These are phyloP conservation scores for Dictyostelium purpureum DNA, from an alignment of 78 protist genomes.

Conservation along the genomic window DNA sequence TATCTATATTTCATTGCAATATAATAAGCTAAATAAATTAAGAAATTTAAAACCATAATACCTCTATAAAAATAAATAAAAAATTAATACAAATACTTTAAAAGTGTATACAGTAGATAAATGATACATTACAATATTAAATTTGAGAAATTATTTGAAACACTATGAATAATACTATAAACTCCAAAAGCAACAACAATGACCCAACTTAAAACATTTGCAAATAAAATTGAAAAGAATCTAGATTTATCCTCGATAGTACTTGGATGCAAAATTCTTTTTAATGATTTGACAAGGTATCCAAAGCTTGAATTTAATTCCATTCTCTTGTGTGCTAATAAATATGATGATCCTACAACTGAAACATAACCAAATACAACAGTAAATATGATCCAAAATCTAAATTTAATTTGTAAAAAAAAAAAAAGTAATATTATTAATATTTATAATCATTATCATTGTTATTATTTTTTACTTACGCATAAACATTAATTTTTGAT, in stretches of 20 bases:
- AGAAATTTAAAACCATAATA: slow-evolving; percentile 64
- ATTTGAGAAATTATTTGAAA: slow-evolving; percentile 68
- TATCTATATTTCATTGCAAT: slow-evolving; percentile 70
- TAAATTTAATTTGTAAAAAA: background rate
- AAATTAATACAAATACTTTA: background rate
- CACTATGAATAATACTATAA: slow-evolving; percentile 11
- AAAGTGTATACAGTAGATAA: background rate
- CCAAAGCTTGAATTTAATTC: slow-evolving; percentile 11
- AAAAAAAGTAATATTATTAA: background rate
- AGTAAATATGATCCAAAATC: slow-evolving; percentile 65
- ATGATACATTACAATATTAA: slow-evolving; percentile 51
- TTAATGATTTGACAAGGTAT: slow-evolving; percentile 1
- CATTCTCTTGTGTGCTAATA: slow-evolving; percentile 69
- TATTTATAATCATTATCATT: background rate
- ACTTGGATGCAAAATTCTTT: slow-evolving; percentile 18
- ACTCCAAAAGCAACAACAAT: slow-evolving; percentile 32
- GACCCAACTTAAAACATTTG: slow-evolving; percentile 42
- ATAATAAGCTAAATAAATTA: slow-evolving; percentile 74
- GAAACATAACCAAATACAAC: slow-evolving; percentile 67
- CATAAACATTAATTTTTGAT: slow-evolving; percentile 39
- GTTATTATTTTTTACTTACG: slow-evolving; percentile 21
- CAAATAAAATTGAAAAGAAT: slow-evolving; percentile 30
- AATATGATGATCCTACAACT: slow-evolving; percentile 66
- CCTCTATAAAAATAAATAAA: slow-evolving; percentile 6
- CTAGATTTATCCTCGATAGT: slow-evolving; percentile 53